Base-by-base conservation (phyloP, 208 protist genomes). In the Trypanosomatidae sp. region DNA sequence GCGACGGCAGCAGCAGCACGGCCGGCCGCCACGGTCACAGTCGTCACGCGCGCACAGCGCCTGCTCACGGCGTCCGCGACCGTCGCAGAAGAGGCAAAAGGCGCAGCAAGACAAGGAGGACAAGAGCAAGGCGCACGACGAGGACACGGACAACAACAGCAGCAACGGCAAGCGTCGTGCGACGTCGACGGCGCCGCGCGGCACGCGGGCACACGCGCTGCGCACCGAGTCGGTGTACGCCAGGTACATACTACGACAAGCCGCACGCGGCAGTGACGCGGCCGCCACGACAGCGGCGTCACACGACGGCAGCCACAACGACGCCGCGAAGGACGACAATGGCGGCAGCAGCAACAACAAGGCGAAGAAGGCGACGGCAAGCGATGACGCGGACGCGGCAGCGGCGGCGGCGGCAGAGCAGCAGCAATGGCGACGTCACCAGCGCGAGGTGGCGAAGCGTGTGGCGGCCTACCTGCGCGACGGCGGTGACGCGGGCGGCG, bases 131-230 rank as follows among this genome's bases (percentile, higher is more conserved):
- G 21, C 20, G 6, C 23, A 47, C 24, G 47, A 16, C 13, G 37
- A 53, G 16, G 16, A 46, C 23, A 23, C 33, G 23, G 19, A 22
- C 42, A 6, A 33, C 25, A 16, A 40, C 23, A 6, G 25, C 33
- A 6, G 19, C 23, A 11, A 0, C 27, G 27, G 25, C 22, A 47
- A 19, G 23, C 23, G 28, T 2, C 21, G 3, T 7, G 33, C 27
- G 5, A 10, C 38, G 2, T 24, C 33, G 15, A 8, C 28, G 13
- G 38, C 66, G 11, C 74, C 76, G 5, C 63, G 58, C 18, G 83
- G 83, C 27, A 92, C 84, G 13, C 71, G 73, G 2, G 70, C 76
- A 1, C 78, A 92, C 46, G 79, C 84, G 7, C 59, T 89, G 20
- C 75, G 79, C 35, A 84, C 79, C 1, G 55, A 85, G 51, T 61